These are phyloP conservation scores for Thamnidium elegans DNA, from an alignment of 192 early-diverging fungal species.

Conservation along the genomic window DNA sequence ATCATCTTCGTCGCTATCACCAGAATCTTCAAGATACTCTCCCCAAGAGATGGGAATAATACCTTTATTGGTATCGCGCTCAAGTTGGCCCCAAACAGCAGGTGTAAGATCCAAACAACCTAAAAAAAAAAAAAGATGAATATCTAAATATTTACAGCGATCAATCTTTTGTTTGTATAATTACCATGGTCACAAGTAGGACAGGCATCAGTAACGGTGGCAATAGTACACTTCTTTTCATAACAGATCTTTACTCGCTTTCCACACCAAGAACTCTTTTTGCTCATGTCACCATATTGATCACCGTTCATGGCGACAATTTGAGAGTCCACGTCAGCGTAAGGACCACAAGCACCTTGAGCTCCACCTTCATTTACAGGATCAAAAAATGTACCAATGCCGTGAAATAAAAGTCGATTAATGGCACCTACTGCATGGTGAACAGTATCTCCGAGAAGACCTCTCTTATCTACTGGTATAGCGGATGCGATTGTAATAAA, in stretches of 20 bases:
- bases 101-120: slow-evolving; percentile 23
- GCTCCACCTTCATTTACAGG: slow-evolving; percentile 29
- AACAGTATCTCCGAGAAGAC: background rate
- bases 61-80: background rate
- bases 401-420: slow-evolving; percentile 16
- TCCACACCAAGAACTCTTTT: slow-evolving; percentile 35
- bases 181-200: slow-evolving; percentile 36
- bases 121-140: background rate
- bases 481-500: slow-evolving; percentile 1
- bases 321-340: slow-evolving; percentile 10
- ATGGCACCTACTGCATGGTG: background rate
- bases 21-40: background rate
- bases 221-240: slow-evolving; percentile 34
- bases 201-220: slow-evolving; percentile 45
- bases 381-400: slow-evolving; percentile 44
- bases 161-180: background rate
- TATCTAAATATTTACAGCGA: background rate
- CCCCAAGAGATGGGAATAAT: slow-evolving; percentile 11
- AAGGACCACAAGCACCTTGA: slow-evolving; percentile 24
- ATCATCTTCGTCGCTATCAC: background rate
- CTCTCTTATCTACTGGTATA: slow-evolving; percentile 8
- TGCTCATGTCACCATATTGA: slow-evolving; percentile 36
- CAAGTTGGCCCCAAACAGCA: slow-evolving; percentile 7
- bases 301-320: slow-evolving; percentile 36
- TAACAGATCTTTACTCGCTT: slow-evolving; percentile 31